These are phyloP conservation scores for Mycena sanguinolenta DNA, from an alignment of 768 basidiomycete species.

Conservation along the genomic window DNA sequence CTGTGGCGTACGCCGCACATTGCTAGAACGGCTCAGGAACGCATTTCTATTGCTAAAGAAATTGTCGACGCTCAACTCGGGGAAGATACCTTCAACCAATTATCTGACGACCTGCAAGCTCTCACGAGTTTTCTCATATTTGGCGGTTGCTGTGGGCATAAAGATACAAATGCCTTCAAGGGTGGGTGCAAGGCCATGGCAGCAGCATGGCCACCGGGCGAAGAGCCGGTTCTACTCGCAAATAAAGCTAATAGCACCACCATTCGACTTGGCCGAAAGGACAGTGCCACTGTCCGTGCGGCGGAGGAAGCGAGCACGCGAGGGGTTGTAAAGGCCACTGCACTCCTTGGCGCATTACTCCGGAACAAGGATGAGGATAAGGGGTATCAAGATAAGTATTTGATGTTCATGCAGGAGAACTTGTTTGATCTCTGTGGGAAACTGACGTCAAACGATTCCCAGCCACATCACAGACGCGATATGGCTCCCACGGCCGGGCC, in stretches of 20 bases:
- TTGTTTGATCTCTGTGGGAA: too few relatives aligned
- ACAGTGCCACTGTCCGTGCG: background rate
- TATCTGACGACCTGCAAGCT: background rate
- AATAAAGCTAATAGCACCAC: background rate
- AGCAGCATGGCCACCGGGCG: background rate
- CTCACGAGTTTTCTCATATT: background rate
- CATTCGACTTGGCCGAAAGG: background rate
- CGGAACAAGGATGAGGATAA: background rate
- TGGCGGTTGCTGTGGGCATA: background rate
- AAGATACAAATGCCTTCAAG: background rate
- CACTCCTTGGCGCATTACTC: background rate
- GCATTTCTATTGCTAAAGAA: background rate
- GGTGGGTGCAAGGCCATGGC: background rate
- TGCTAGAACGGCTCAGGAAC: background rate
- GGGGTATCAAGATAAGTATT: background rate
- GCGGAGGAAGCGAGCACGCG: background rate
- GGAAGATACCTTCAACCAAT: background rate
- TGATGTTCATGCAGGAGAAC: too few relatives aligned
- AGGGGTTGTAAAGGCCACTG: background rate
- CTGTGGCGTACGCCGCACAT: too few relatives aligned
- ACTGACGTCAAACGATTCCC: background rate
- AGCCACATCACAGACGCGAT: background rate
- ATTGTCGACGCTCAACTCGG: background rate
- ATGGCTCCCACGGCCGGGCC: too few relatives aligned
- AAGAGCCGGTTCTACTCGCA: background rate